A percentile compares a stretch with the other conserved stretches of the same genome.
Evolutionary conservation across 2,329 filamentous ascomycete species (phyloP).

Genomic region (Verticillium albo-atrum): DNA sequence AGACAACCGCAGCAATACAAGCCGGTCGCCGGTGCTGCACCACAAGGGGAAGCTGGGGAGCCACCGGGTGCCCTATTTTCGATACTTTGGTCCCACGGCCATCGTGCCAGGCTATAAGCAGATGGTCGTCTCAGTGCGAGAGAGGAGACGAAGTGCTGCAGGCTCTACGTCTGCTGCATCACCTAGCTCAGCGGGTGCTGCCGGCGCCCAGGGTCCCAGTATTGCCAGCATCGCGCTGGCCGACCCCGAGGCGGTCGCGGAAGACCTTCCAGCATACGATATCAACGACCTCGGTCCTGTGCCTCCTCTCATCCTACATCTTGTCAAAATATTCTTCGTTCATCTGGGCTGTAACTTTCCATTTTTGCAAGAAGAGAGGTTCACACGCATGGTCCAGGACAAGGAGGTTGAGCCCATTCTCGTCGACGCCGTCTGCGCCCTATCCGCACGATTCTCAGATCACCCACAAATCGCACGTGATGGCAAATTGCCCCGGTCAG

Average conservation of each 20-base stretch:
- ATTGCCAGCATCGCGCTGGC: constrained; percentile 9
- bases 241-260: constrained; percentile 38
- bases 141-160: constrained; percentile 54
- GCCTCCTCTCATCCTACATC: constrained; percentile 68
- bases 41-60: constrained; percentile 63
- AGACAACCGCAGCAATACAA: constrained; percentile 31
- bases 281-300: constrained; percentile 65
- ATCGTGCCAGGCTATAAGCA: constrained; percentile 74
- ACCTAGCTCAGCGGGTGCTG: constrained; percentile 32
- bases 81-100: constrained; percentile 64
- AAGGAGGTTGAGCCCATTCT: constrained; percentile 80
- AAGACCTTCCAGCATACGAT: constrained; percentile 71
- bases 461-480: constrained; percentile 45
- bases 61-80: constrained; percentile 90
- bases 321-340: constrained; percentile 76
- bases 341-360: constrained; percentile 84
- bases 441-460: constrained; percentile 77
- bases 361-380: constrained; percentile 69
- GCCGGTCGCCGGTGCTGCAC: constrained; percentile 41
- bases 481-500: constrained; percentile 49
- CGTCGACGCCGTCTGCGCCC: constrained; percentile 78
- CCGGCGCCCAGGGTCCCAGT: constrained; percentile 4
- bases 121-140: constrained; percentile 77
- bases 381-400: constrained; percentile 71
- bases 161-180: constrained; percentile 54